A percentile compares a stretch with the other conserved stretches of the same genome.
Conservation (phyloP, 495 filamentous ascomycete species). For the Bacidia rubella region DNA sequence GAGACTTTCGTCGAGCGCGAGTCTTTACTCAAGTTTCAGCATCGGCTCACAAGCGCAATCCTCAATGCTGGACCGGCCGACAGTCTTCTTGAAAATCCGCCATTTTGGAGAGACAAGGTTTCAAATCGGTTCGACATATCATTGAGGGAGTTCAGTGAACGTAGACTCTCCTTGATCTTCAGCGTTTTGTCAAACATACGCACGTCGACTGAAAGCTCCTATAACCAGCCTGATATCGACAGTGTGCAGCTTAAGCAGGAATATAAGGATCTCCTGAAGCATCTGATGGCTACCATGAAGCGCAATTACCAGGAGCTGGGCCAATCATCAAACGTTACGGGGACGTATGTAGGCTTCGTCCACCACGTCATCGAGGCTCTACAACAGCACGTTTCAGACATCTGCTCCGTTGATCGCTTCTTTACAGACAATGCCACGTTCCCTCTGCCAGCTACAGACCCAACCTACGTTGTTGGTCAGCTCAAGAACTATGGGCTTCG, state of each 20-base stretch:
- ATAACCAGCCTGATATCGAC: too few species aligned
- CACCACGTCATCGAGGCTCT: slow-evolving; percentile 49
- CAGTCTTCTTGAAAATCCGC: slow-evolving; percentile 45
- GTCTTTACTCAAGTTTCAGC: slow-evolving; percentile 53
- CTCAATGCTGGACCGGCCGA: slow-evolving; percentile 35
- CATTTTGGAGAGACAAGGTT: slow-evolving; percentile 36
- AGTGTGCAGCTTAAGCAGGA: slow-evolving; percentile 25
- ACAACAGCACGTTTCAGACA: slow-evolving; percentile 51
- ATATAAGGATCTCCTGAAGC: slow-evolving; percentile 41
- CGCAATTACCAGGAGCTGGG: slow-evolving; percentile 50
- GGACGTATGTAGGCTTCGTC: slow-evolving; percentile 55
- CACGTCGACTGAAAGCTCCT: too few species aligned
- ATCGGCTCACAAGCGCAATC: slow-evolving; percentile 43
- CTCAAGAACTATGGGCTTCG: slow-evolving; percentile 51
- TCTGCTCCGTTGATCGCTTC: slow-evolving; percentile 49
- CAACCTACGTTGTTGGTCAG: slow-evolving; percentile 53
- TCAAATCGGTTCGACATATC: slow-evolving; percentile 36
- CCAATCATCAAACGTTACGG: slow-evolving; percentile 26
- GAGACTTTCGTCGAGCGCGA: slow-evolving; percentile 50
- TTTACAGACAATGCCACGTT: slow-evolving; percentile 55
- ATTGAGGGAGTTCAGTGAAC: slow-evolving; percentile 37
- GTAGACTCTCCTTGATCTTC: slow-evolving; percentile 48
- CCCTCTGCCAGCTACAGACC: slow-evolving; percentile 50
- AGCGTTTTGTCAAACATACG: slow-evolving; percentile 55
- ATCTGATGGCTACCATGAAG: slow-evolving; percentile 56